Percentiles rank a stretch among this genome's conserved stretches.
These are phyloP conservation scores for Ceratonia siliqua DNA, from an alignment of 306 rosid species.

Conservation along the genomic window DNA sequence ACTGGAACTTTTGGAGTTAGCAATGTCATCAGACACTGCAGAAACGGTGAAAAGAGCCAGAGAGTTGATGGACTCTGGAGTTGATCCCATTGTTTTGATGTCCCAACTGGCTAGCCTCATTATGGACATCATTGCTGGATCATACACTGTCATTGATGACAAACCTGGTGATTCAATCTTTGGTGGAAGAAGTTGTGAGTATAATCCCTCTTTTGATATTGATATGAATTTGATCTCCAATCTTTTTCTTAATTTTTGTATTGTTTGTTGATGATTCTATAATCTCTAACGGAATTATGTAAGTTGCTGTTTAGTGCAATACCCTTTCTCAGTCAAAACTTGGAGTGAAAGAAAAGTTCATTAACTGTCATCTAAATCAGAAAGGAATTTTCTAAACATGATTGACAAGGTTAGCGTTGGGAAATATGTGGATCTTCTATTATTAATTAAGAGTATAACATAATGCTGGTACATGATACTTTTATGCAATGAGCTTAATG, in stretches of 20 bases:
- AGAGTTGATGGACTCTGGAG: conserved; percentile 96
- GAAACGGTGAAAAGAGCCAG: conserved; percentile 98
- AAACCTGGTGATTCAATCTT: conserved; percentile 57
- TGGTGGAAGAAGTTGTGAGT: conserved; percentile 84
- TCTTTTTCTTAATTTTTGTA: conserved; percentile 31
- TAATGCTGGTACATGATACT: conserved; percentile 6
- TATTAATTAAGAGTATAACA: background rate
- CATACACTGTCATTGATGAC: conserved; percentile 62
- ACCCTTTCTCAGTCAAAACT: conserved; percentile 28
- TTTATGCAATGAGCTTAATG: conserved; percentile 2
- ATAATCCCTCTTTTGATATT: conserved; percentile 32
- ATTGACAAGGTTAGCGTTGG: background rate
- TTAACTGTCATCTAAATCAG: conserved; percentile 21
- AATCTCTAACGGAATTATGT: background rate
- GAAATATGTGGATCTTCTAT: background rate
- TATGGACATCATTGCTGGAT: conserved; percentile 98
- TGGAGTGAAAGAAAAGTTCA: conserved; percentile 13
- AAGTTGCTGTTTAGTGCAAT: conserved; percentile 15
- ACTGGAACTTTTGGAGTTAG: conserved; percentile 94
- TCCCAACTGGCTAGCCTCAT: conserved; percentile 94
- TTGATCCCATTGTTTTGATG: conserved; percentile 97
- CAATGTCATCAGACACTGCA: conserved; percentile 96
- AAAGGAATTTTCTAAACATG: conserved; percentile 11
- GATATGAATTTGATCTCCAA: background rate
- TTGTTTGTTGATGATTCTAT: conserved; percentile 17